Evolutionary conservation across 257 asterid species (phyloP), one percentile per base, ranked within the genome.

Genomic region (Solanum habrochaites): DNA sequence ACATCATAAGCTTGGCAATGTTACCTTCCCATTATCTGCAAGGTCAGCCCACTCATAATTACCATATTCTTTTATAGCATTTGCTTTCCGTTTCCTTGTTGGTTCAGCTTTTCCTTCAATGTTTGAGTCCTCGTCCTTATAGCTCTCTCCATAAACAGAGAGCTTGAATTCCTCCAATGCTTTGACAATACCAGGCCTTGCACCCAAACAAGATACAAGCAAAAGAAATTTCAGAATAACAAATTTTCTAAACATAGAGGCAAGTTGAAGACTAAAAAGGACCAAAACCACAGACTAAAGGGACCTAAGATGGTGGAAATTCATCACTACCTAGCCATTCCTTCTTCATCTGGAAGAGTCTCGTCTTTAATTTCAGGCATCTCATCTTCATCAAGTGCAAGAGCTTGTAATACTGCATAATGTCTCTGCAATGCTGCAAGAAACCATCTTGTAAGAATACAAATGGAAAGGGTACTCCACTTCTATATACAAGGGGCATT

Each of bases 271-370:
- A 66, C 52, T 25, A 31, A 16, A 47, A 42, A 37, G 29, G 78
- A 49, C 69, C 69, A 47, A 49, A 43, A 29, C 45, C 69, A 29
- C 66, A 80, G 11, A 47, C 9, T 9, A 10, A 80, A 47, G 27
- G 42, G 67, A 80, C 67, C 85, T 47, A 80, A 80, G 43, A 80
- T 47, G 67, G 67, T 16, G 42, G 29, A 47, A 8, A 80, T 45
- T n/a, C 42, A 11, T 80, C 67, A 62, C 32, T 91, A 96, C 99
- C 98, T 92, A 89, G 96, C 88, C 92, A 97, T 88, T 87, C 99
- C 99, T 90, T 95, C 98, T 93, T 97, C 98, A 90, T 97, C 99
- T 14, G 99, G 99, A 90, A 96, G 93, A 43, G 99, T 97, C 92
- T 96, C 99, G 85, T 97, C 99, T 89, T 91, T 94, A 58, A 93